Evolutionary conservation across 495 filamentous ascomycete species (phyloP), one percentile per base, ranked within the genome.

Genomic region (Tuber melanosporum): DNA sequence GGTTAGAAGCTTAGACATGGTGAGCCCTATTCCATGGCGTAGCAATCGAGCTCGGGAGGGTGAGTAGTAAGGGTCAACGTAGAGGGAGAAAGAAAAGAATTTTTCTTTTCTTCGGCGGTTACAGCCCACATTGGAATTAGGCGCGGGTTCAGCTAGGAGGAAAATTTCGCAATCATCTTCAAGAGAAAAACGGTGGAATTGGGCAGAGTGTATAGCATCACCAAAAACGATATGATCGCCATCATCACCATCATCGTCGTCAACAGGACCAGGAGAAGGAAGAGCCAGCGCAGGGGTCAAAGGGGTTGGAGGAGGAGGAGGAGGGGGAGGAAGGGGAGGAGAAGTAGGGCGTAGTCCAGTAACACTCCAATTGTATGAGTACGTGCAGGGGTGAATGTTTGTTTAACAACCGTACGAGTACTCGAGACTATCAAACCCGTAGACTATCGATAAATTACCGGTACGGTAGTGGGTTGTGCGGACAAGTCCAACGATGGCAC

Each of bases 311-410:
- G 49, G 20, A 26, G 49, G 20, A 9, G n/a, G n/a, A 57, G 57
- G 3, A 66, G 57, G 57, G 14, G 57, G 52, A 57, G n/a, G 22
- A 26, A 12, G 52, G 26, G 52, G n/a, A 15, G 57, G 32, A 36
- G 26, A 66, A 17, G 57, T 36, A 66, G 57, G 57, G 14, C 26
- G 32, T 26, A 66, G 26, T 66, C 26, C 17, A 17, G 36, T 36
- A 36, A n/a, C n/a, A n/a, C n/a, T n/a, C n/a, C n/a, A n/a, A n/a
- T n/a, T n/a, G n/a, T n/a, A n/a, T n/a, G n/a, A n/a, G n/a, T n/a
- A n/a, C n/a, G n/a, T n/a, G 73, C 43, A 66, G 46, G 32, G 26
- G 32, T 42, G 32, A 75, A 22, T 75, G 57, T n/a, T 75, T 72
- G 62, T 70, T 43, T 46, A 70, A 26, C 70, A 32, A 10, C 22